Evolutionary conservation across 345 rosid species (phyloP), one percentile per base, ranked within the genome.

Genomic region (Leavenworthia alabamica): DNA sequence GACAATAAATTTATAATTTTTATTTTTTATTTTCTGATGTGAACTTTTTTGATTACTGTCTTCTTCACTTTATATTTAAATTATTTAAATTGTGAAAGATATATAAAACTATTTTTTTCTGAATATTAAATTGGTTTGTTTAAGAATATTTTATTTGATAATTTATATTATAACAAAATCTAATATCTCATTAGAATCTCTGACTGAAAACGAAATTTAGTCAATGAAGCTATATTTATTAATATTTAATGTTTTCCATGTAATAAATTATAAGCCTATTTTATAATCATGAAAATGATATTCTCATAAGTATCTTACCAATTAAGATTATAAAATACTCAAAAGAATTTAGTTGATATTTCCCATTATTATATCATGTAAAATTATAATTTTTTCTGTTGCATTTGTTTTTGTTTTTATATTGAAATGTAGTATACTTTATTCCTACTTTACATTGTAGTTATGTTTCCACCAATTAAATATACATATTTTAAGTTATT

Each of bases 201-300:
- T 61, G 61, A 60, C 62, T 68, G 56, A 68, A 28, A 48, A 60
- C 31, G 29, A 43, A 60, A 33, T 33, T 60, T 60, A 51, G 66
- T 51, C 54, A 42, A 11, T 40, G 50, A 17, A 22, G 4, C 11
- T 51, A 13, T 42, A 22, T 64, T 56, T 40, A 66, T 32, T 54
- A n/a, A 43, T 24, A 45, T 7, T 66, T 35, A 16, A 45, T 35
- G 62, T 39, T 44, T 65, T 54, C 26, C 6, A 45, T 66, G n/a
- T 20, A 35, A 24, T 45, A 53, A 11, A 11, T 36, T 10, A 9
- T 64, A 1, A 53, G 44, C 7, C n/a, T 15, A 44, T 33, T 31
- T 14, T 6, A 37, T n/a, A n/a, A n/a, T n/a, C n/a, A n/a, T n/a
- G n/a, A n/a, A n/a, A n/a, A n/a, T n/a, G n/a, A n/a, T n/a, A n/a